Base-by-base conservation (phyloP, 495 filamentous ascomycete genomes). In the Penicillium lagena region DNA sequence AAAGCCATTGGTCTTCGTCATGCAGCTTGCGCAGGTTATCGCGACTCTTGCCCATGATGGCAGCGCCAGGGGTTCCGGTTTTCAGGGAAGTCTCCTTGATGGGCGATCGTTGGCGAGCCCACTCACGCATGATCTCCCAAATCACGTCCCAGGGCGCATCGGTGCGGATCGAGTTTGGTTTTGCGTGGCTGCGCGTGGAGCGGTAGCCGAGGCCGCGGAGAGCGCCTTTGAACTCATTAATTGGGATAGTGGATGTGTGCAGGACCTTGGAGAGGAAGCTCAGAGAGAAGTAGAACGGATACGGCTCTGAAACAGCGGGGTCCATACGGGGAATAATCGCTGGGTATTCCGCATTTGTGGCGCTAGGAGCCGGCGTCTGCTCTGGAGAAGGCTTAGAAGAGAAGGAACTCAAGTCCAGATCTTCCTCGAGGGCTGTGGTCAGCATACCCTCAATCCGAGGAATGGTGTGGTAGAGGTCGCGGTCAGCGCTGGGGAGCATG, bases 101-200 rank as follows among this genome's bases (percentile, higher is more conserved):
- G 0, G 89, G 88, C 0, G 73, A 64, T 45, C 81, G 84, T 51
- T 93, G 90, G 33, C 82, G 73, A 2, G 81, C 72, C 91, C 91
- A 98, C 66, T 94, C 87, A 30, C 86, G 75, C 82, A 97, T 95
- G 29, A 97, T 73, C 50, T 96, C 85, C 93, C 93, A 97, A 35
- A 97, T 75, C 3, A 88, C 78, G 3, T 66, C 69, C 89, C 90
- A 96, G 0, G 88, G 84, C 9, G 93, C 93, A 63, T 95, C 82
- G 0, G 94, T 97, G 60, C 86, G 87, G 49, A 96, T 80, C 46
- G 82, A 87, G n/a, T 89, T 90, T 0, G 86, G 77, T 52, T 89
- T 91, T 42, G 86, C 81, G 55, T 98, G 93, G 45, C 84, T 91
- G 45, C 91, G 79, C 1, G 85, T 86, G 9, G 82, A 82, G 35